Evolutionary conservation across 1,284 basidiomycete genomes (phyloP), one percentile per base, ranked within the genome.

Genomic region (Cystobasidium pallidum): DNA sequence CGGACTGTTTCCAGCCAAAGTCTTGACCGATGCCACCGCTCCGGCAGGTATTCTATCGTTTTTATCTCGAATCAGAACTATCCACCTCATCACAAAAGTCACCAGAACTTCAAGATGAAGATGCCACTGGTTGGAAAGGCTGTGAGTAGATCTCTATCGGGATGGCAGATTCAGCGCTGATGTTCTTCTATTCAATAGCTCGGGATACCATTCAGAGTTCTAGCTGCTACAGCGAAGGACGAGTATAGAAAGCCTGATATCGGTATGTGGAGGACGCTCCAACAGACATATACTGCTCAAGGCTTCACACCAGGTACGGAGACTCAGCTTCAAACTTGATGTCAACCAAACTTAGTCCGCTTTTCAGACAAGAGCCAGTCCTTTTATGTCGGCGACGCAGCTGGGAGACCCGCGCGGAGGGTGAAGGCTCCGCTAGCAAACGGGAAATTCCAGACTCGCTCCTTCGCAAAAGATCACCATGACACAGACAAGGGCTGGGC

Each of bases 361-460:
- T 10, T 24, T 49, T 4, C 57, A 67, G 70, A 72, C 64, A 72
- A 66, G 32, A 34, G 39, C 4, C 34, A 36, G 30, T 75, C 73
- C 41, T 80, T 79, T 72, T 80, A 76, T 43, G 79, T 80, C 1
- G 79, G 79, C 4, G 79, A 80, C 70, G 79, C 79, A 17, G 79
- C 79, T 3, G 79, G 79, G 0, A 49, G 78, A 51, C 74, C 52
- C 41, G 34, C 62, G 3, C 32, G 62, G 28, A 26, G 15, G 11
- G 45, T 28, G 19, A 24, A 36, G 17, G 26, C 58, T 61, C 58
- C 63, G 17, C 19, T 62, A 45, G 34, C 24, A 19, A 64, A 64
- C 15, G 67, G 67, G 8, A 59, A 62, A 32, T 32, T 36, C 21
- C n/a, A 61, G 17, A 51, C 24, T 10, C 21, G 17, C 17, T 36